Base-by-base conservation (phyloP, 75 land plant genomes). In the Picea sitchensis region DNA sequence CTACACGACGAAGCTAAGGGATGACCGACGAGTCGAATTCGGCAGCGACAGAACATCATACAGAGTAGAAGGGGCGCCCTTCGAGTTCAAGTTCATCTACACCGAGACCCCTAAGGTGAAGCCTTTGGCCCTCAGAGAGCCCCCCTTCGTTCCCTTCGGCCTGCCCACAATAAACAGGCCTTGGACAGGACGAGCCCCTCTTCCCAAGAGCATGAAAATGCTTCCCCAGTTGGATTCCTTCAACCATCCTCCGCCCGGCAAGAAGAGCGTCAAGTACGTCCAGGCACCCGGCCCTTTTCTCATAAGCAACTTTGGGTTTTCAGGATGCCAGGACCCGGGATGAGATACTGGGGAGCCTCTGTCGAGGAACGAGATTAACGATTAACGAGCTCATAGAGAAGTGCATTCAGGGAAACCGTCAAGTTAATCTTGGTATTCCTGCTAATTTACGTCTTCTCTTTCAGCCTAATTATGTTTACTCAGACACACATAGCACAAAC, bases 261-360 rank as follows among this genome's bases (percentile, higher is more conserved):
- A 95, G 83, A 97, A 97, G 80, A 94, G 98, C 21, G 90, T 97
- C 23, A 97, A 97, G 82, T 82, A 83, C 31, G 94, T 97, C 31
- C 95, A 95, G 82, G 69, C 81, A 30, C 93, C 99, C 1, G 98
- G 98, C 32, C 98, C 98, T 1, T 97, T 83, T 51, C 11, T 73
- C 75, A 82, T 1, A 95, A 95, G 11, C 75, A 90, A 14, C 90
- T n/a, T n/a, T n/a, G n/a, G 95, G 0, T 94, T 94, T 0, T 85
- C 78, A 51, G 86, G 99, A 97, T 32, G 91, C 79, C 14, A 58
- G 9, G 56, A 72, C 95, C 18, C 86, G 99, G 77, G 99, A 95
- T 73, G 96, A 97, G 85, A 85, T 97, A 38, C 51, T 97, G 99
- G 99, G 12, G 98, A 91, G 82, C 96, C 93, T 14, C 77, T 97